These are phyloP conservation scores for Epichloe amarillans DNA, from an alignment of 2,329 filamentous ascomycete genomes.

Conservation along the genomic window DNA sequence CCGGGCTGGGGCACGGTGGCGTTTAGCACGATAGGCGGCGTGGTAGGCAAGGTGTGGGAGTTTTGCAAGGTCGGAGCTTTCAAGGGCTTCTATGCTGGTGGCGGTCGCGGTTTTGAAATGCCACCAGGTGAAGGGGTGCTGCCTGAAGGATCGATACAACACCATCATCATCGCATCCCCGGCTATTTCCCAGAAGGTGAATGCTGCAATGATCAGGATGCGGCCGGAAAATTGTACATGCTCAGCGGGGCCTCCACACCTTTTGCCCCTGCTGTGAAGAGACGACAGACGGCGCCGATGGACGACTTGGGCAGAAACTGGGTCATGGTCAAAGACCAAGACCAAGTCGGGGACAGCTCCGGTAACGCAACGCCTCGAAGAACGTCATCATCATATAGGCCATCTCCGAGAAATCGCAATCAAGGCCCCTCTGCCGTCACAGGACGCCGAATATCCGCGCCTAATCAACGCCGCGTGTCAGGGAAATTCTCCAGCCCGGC, in stretches of 20 bases:
- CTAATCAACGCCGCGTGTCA: conserved; percentile 16
- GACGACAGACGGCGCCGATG: conserved; percentile 37
- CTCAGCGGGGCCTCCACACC: conserved; percentile 26
- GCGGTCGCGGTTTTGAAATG: conserved; percentile 58
- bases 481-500: conserved; percentile 13
- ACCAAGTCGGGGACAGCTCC: conserved; percentile 13
- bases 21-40: conserved; percentile 48
- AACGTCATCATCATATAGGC: conserved; percentile 11
- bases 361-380: conserved; percentile 11
- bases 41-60: conserved; percentile 69
- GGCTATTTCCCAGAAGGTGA: conserved; percentile 21
- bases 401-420: conserved; percentile 19
- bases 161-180: conserved; percentile 12
- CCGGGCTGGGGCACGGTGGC: conserved; percentile 45
- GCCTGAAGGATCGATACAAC: conserved; percentile 8
- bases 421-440: conserved; percentile 18
- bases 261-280: conserved; percentile 34
- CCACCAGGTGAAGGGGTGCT: conserved; percentile 14
- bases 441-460: conserved; percentile 31
- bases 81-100: conserved; percentile 75
- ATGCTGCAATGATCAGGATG: conserved; percentile 5
- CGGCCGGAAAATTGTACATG: conserved; percentile 16
- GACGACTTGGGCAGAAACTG: conserved; percentile 54
- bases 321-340: conserved; percentile 50
- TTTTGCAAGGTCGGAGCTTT: conserved; percentile 69